Evolutionary conservation across 2,329 filamentous ascomycete species (phyloP).

Genomic region (Biscogniauxia sp.): DNA sequence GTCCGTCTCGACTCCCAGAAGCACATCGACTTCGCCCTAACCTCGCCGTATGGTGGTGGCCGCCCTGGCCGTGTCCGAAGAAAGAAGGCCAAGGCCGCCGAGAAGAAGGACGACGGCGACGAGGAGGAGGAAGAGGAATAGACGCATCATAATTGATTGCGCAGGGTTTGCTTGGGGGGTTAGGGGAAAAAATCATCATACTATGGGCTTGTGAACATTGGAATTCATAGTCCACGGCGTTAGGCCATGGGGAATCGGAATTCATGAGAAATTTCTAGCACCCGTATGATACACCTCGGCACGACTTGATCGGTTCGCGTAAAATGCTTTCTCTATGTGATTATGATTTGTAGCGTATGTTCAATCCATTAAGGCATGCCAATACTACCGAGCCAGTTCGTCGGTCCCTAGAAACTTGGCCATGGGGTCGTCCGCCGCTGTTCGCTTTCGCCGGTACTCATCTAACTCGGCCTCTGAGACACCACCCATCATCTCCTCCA

Average conservation of each 20-base stretch:
- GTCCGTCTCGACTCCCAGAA: constrained; percentile 99
- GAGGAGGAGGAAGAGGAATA: constrained; percentile 84
- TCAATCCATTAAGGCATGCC: constrained; percentile 4
- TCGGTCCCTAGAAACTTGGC: constrained; percentile 74
- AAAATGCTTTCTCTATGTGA: constrained; percentile 17
- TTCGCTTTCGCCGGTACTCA: constrained; percentile 73
- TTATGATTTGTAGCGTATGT: constrained; percentile 3
- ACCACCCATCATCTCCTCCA: constrained; percentile 75
- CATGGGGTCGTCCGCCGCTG: constrained; percentile 81
- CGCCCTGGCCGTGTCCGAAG: constrained; percentile 96
- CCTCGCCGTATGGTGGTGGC: constrained; percentile 95
- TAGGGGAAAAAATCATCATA: constrained; percentile 31
- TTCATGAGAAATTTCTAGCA: constrained; percentile 33
- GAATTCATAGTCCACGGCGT: constrained; percentile 50
- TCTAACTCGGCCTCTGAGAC: constrained; percentile 84
- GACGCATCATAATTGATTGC: constrained; percentile 34
- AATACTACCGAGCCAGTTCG: constrained; percentile 50
- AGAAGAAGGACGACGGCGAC: constrained; percentile 75
- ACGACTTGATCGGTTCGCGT: constrained; percentile 22
- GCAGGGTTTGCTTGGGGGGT: constrained; percentile 28
- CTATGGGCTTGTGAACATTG: constrained; percentile 36
- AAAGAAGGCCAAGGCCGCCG: constrained; percentile 98
- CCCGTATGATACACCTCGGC: constrained; percentile 4
- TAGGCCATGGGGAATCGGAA: constrained; percentile 44
- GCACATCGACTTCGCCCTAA: constrained; percentile 99